A percentile compares a stretch with the other conserved stretches of the same genome.
phyloP scores from a whole-genome alignment of 2,329 filamentous ascomycete species.

The Aspergillus sp. region DNA sequence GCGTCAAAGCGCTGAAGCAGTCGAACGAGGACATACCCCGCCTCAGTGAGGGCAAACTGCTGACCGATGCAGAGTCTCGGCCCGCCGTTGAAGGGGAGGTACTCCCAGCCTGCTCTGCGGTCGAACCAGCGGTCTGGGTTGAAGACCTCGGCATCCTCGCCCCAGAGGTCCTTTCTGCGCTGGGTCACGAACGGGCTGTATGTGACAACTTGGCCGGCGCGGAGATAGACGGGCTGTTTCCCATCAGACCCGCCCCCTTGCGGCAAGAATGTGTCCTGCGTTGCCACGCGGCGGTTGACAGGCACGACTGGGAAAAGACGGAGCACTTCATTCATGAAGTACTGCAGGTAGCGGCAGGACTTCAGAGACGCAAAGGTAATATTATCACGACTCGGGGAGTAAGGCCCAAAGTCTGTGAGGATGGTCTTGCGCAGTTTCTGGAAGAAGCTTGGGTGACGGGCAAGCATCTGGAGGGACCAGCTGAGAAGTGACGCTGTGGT shows the following conservation, averaged over 20 bases:
- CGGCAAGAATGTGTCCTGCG: slow-evolving; percentile 45
- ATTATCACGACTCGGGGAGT: slow-evolving; percentile 3
- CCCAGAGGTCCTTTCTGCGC: slow-evolving; percentile 57
- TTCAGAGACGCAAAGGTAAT: slow-evolving; percentile 47
- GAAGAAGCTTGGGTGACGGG: slow-evolving; percentile 20
- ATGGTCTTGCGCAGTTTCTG: slow-evolving; percentile 18
- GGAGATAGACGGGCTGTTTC: slow-evolving; percentile 61
- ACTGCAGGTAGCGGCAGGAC: slow-evolving; percentile 39
- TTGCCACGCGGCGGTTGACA: slow-evolving; percentile 43
- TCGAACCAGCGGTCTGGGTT: slow-evolving; percentile 70
- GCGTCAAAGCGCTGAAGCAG: slow-evolving; percentile 70
- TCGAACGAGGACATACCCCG: slow-evolving; percentile 65
- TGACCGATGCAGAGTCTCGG: slow-evolving; percentile 75
- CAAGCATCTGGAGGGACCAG: slow-evolving; percentile 32
- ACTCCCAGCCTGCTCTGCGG: slow-evolving; percentile 64
- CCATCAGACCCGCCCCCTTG: slow-evolving; percentile 62
- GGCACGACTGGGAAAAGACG: slow-evolving; percentile 50
- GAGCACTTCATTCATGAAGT: slow-evolving; percentile 41
- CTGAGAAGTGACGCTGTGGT: slow-evolving; percentile 51
- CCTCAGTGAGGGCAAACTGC: slow-evolving; percentile 76
- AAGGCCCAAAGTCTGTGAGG: slow-evolving; percentile 20
- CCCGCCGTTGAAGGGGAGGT: slow-evolving; percentile 74
- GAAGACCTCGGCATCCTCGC: slow-evolving; percentile 53
- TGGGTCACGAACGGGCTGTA: slow-evolving; percentile 75
- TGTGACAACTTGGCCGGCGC: slow-evolving; percentile 63